Evolutionary conservation across 2,329 filamentous ascomycete genomes (phyloP).

Genomic region (Pyrenochaeta sp.): DNA sequence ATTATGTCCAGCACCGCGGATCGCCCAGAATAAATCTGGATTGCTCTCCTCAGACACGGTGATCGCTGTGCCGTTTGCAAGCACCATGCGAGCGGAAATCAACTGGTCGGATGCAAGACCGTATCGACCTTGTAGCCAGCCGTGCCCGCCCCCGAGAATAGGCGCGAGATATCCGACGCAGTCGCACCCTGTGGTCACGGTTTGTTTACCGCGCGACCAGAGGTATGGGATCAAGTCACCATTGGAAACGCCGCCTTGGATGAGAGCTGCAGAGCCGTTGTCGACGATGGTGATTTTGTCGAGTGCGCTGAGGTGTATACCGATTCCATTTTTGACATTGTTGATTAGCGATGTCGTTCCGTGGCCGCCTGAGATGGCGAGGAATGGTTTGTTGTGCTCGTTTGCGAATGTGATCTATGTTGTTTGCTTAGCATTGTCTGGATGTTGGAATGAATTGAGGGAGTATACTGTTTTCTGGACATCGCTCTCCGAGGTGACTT

Average conservation of each 20-base stretch:
- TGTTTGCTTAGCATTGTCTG: background rate
- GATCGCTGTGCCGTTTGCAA: conserved; percentile 45
- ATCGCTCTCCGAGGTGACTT: conserved; percentile 26
- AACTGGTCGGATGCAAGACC: conserved; percentile 36
- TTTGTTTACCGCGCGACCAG: conserved; percentile 35
- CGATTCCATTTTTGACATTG: conserved; percentile 34
- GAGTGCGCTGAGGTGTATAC: conserved; percentile 40
- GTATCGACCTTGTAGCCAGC: conserved; percentile 60
- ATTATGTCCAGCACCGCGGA: conserved; percentile 47
- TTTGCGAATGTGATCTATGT: conserved; percentile 29
- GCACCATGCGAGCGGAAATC: conserved; percentile 43
- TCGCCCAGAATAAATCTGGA: conserved; percentile 48
- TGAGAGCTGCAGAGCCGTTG: conserved; percentile 22
- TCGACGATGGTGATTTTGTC: conserved; percentile 31
- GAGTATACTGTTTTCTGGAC: conserved; percentile 24
- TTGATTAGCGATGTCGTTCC: conserved; percentile 35
- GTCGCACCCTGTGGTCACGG: conserved; percentile 26
- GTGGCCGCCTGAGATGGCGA: conserved; percentile 48
- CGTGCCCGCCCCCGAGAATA: conserved; percentile 65
- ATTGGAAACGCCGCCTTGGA: conserved; percentile 35
- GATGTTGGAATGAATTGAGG: background rate
- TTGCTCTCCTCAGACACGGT: conserved; percentile 41
- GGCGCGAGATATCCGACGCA: conserved; percentile 62
- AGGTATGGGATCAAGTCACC: conserved; percentile 34
- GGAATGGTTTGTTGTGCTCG: conserved; percentile 39